Conservation (phyloP, 371 early-diverging fungal species). For the Apophysomyces elegans region DNA sequence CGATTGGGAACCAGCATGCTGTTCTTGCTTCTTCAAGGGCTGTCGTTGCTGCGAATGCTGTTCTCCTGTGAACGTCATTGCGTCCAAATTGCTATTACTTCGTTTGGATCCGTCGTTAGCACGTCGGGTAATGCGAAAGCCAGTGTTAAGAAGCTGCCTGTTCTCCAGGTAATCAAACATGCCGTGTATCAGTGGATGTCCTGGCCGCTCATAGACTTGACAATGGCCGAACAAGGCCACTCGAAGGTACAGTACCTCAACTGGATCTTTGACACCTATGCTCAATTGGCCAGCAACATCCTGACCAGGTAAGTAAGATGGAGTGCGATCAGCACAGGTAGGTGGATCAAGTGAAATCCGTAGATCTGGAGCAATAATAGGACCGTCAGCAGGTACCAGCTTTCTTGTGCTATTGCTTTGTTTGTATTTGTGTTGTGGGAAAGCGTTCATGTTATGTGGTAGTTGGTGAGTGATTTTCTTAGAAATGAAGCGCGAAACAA, state of each 20-base stretch:
- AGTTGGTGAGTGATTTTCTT: not conserved
- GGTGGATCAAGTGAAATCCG: not conserved
- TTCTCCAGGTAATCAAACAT: slow-evolving; percentile 26
- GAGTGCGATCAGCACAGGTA: not conserved
- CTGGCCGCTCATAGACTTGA: slow-evolving; percentile 18
- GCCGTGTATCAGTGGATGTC: slow-evolving; percentile 18
- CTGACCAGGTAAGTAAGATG: not conserved
- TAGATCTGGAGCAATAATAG: slow-evolving; percentile 1
- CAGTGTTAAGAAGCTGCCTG: slow-evolving; percentile 18
- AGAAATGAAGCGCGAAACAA: not conserved
- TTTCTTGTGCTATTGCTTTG: not conserved
- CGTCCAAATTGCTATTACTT: not conserved
- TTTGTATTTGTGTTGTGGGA: not conserved
- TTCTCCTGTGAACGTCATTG: not conserved
- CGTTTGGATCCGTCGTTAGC: not conserved
- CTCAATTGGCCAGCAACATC: not conserved
- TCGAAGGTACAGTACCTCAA: slow-evolving; percentile 16
- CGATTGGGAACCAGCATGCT: not conserved
- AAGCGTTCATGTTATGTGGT: not conserved
- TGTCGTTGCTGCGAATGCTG: not conserved
- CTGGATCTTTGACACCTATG: not conserved
- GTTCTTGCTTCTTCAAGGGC: not conserved
- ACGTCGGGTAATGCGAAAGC: slow-evolving; percentile 20
- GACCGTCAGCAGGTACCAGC: not conserved
- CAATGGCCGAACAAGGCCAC: slow-evolving; percentile 18